Percentiles rank a stretch among this genome's conserved stretches.
Evolutionary conservation across 2,329 filamentous ascomycete genomes (phyloP).

Genomic region (Thielaviopsis punctulata): DNA sequence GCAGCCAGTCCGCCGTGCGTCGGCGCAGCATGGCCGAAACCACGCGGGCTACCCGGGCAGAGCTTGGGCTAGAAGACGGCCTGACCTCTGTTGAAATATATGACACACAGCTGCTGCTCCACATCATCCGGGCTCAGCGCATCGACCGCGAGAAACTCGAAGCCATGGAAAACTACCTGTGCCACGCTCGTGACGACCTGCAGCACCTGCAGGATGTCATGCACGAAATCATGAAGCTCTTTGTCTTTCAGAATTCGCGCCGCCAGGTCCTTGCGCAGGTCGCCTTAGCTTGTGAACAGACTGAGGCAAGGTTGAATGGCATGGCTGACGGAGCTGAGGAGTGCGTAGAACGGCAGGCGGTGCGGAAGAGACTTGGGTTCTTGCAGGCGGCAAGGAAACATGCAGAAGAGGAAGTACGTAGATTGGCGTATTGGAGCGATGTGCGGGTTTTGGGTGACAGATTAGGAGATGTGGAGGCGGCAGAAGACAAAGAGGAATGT

Average conservation of each 20-base stretch:
- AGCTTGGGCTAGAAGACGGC: slow-evolving; percentile 34
- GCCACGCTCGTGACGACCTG: slow-evolving; percentile 43
- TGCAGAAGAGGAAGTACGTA: slow-evolving; percentile 64
- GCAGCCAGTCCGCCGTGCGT: neutral
- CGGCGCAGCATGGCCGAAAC: slow-evolving; percentile 8
- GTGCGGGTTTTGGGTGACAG: slow-evolving; percentile 49
- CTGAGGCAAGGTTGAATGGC: slow-evolving; percentile 21
- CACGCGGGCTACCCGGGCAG: slow-evolving; percentile 21
- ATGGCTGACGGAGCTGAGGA: slow-evolving; percentile 20
- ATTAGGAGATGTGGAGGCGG: slow-evolving; percentile 25
- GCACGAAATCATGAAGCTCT: slow-evolving; percentile 68
- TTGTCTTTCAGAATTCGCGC: slow-evolving; percentile 80
- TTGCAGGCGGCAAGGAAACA: slow-evolving; percentile 58
- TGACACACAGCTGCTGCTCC: slow-evolving; percentile 53
- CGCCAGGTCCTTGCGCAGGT: slow-evolving; percentile 58
- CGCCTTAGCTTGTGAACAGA: slow-evolving; percentile 42
- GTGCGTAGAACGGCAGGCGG: slow-evolving; percentile 20
- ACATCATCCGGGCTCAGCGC: slow-evolving; percentile 46
- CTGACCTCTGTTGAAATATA: slow-evolving; percentile 27
- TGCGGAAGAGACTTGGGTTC: slow-evolving; percentile 38
- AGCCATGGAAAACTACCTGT: slow-evolving; percentile 65
- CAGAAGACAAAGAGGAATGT: neutral
- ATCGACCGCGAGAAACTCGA: slow-evolving; percentile 90
- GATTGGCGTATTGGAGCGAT: slow-evolving; percentile 77
- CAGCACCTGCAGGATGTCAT: slow-evolving; percentile 59